Base-by-base conservation (phyloP, 768 basidiomycete species). In the Lactarius indigo region DNA sequence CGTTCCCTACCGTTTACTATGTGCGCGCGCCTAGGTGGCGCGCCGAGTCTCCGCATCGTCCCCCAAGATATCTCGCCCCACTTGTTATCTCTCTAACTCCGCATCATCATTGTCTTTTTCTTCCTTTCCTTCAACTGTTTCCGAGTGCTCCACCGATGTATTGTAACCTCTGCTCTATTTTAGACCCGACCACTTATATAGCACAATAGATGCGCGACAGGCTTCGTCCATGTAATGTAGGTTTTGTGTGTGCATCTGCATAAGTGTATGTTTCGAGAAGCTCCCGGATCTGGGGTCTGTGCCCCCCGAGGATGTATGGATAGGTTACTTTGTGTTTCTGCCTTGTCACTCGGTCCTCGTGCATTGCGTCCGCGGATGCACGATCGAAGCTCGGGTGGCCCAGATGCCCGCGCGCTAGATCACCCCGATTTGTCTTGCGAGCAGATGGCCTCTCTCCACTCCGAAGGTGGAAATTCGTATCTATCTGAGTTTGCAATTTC, bases 201-300 rank as follows among this genome's bases (percentile, higher is more conserved):
- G 44, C 66, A 59, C 62, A 58, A 67, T 67, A 67, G 66, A 67
- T 65, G 59, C 57, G 33, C 61, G 54, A 66, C 56, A 58, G 31
- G 61, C 57, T 42, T 62, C 23, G 13, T n/a, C 42, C 50, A 10
- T 61, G 50, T 61, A 61, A 44, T 20, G 23, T 52, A 52, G 26
- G 26, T 26, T 50, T 61, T 18, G 50, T 59, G 20, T 13, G 64
- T 52, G 52, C 37, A 44, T 20, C 20, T 61, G 35, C 35, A 18
- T 57, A 65, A 54, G 13, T 0, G 26, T 15, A 15, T 52, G 50
- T 5, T 57, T 35, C n/a, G 55, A 39, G 42, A 26, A 42, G 17
- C 20, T 23, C 54, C 31, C 54, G 44, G 50, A 56, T 55, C 26
- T 55, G 12, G 64, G 59, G 42, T 26, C 18, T 20, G 6, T 28